These are phyloP conservation scores for Silene noctiflora DNA, from an alignment of 179 eudicot species.

Conservation along the genomic window DNA sequence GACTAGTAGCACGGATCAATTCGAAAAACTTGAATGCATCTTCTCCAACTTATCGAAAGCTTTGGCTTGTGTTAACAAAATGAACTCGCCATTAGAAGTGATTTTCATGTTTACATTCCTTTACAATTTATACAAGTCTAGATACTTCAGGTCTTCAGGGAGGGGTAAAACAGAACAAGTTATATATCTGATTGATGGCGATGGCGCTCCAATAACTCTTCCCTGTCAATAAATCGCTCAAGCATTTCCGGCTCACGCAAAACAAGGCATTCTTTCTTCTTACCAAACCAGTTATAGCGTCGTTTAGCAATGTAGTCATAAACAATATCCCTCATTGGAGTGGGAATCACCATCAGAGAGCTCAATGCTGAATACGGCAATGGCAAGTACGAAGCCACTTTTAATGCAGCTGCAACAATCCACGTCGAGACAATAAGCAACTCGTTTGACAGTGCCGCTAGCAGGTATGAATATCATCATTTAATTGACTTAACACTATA, in stretches of 20 bases:
- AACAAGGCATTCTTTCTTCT: slow-evolving; percentile 68
- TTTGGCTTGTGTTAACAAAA: background rate
- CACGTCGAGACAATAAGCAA: background rate
- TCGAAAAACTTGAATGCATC: background rate
- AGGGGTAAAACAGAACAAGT: slow-evolving; percentile 1
- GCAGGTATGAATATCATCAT: background rate
- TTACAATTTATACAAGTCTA: slow-evolving; percentile 17
- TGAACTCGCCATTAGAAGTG: background rate
- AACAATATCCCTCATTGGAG: slow-evolving; percentile 75
- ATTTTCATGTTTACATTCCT: background rate
- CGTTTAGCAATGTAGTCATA: slow-evolving; percentile 79
- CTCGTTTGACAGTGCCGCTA: slow-evolving; percentile 2
- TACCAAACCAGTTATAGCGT: slow-evolving; percentile 75
- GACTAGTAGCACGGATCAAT: background rate
- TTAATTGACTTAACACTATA: background rate
- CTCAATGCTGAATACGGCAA: slow-evolving; percentile 75
- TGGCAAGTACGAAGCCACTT: slow-evolving; percentile 81
- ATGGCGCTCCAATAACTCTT: slow-evolving; percentile 45
- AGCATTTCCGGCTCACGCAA: slow-evolving; percentile 72
- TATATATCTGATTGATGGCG: slow-evolving; percentile 18
- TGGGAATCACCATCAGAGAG: slow-evolving; percentile 50
- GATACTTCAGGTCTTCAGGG: background rate
- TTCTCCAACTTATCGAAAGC: background rate
- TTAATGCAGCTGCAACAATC: slow-evolving; percentile 78
- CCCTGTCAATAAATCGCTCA: slow-evolving; percentile 75